Conservation (phyloP, 768 basidiomycete genomes). For the Podaxis sp. region DNA sequence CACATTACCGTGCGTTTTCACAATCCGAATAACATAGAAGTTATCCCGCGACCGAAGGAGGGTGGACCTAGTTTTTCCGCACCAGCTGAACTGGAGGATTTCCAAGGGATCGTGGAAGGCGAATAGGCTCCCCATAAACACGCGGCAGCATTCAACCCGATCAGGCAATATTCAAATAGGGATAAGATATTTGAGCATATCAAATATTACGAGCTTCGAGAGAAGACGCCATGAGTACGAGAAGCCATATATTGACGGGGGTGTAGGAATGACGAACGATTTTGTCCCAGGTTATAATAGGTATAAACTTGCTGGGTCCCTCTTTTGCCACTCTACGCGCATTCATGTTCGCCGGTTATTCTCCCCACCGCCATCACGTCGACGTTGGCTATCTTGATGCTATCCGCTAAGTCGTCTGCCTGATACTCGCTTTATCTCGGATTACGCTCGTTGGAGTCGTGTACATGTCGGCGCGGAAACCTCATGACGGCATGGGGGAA, state of each 20-base stretch:
- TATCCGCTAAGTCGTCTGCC: neutral
- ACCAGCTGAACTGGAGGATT: neutral
- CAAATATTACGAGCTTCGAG: constrained; percentile 1
- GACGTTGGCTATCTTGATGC: neutral
- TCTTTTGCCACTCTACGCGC: neutral
- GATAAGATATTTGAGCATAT: constrained; percentile 1
- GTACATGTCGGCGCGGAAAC: neutral
- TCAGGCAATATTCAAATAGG: constrained; percentile 1
- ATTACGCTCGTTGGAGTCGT: neutral
- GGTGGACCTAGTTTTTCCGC: constrained; percentile 1
- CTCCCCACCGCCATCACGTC: neutral
- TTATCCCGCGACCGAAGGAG: neutral
- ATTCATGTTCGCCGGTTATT: neutral
- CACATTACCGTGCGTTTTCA: constrained; percentile 4
- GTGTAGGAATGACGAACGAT: neutral
- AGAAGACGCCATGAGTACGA: constrained; percentile 10
- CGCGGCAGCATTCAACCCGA: constrained; percentile 3
- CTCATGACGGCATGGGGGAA: neutral
- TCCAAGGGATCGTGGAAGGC: neutral
- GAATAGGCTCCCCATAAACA: constrained; percentile 7
- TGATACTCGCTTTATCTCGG: neutral
- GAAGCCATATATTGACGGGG: constrained; percentile 9
- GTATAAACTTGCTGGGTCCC: neutral
- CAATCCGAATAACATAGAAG: neutral
- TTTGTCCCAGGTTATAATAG: neutral